phyloP scores from a whole-genome alignment of 441 rosid genomes.

The Lepidium campestre region DNA sequence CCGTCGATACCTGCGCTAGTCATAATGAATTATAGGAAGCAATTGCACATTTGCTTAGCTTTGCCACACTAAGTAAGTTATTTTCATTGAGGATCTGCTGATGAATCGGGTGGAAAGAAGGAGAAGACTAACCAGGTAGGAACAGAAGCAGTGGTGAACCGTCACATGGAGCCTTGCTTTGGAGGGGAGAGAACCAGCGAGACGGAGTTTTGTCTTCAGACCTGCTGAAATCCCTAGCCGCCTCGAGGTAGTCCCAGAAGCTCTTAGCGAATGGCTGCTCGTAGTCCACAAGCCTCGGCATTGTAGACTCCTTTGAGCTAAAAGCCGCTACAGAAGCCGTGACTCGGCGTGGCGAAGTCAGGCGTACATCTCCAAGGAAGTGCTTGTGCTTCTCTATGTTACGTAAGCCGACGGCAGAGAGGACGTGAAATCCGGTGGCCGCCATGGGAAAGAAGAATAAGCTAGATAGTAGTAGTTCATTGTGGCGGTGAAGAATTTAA shows the following conservation, averaged over 20 bases:
- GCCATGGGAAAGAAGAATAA: slow-evolving; percentile 18
- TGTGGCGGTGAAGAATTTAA: slow-evolving; percentile 1
- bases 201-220: slow-evolving; percentile 51
- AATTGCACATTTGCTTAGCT: background rate
- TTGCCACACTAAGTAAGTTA: too few relatives aligned
- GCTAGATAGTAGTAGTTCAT: background rate
- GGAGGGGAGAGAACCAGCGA: slow-evolving; percentile 84
- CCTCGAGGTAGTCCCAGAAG: slow-evolving; percentile 47
- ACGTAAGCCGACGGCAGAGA: slow-evolving; percentile 17
- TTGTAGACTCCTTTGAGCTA: background rate
- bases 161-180: slow-evolving; percentile 38
- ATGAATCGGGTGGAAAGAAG: background rate
- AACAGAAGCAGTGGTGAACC: slow-evolving; percentile 68
- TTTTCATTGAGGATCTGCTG: too few relatives aligned
- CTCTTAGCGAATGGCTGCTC: slow-evolving; percentile 26
- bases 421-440: slow-evolving; percentile 14
- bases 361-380: background rate
- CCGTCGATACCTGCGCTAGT: slow-evolving; percentile 69
- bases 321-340: slow-evolving; percentile 9
- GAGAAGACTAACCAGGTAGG: slow-evolving; percentile 46
- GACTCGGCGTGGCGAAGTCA: slow-evolving; percentile 3
- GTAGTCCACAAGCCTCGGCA: background rate
- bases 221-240: slow-evolving; percentile 27
- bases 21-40: background rate
- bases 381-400: slow-evolving; percentile 8